Conservation (phyloP, 257 asterid genomes). For the Solanum medicagineum region DNA sequence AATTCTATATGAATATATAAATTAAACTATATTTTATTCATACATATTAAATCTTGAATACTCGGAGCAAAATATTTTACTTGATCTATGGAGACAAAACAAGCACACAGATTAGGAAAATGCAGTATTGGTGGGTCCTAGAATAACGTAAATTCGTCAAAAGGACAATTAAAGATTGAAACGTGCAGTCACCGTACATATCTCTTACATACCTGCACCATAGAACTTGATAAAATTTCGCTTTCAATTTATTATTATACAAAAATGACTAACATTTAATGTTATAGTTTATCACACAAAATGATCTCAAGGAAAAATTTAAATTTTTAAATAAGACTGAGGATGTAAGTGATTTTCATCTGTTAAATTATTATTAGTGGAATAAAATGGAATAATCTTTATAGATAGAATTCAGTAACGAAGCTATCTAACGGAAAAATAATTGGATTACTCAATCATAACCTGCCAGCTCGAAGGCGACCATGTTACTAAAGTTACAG, state of each 20-base stretch:
- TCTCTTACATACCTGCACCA: neutral
- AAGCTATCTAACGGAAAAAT: neutral
- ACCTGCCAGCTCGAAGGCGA: neutral
- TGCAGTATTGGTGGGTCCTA: neutral
- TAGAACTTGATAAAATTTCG: neutral
- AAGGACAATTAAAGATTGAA: neutral
- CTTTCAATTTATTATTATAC: too few relatives aligned
- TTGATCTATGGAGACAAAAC: too few relatives aligned
- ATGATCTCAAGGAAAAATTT: too few relatives aligned
- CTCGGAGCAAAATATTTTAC: too few relatives aligned
- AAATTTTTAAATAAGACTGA: too few relatives aligned
- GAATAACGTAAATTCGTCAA: neutral
- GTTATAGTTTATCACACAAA: neutral
- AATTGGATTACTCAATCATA: neutral
- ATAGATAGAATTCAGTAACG: neutral
- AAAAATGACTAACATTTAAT: too few relatives aligned
- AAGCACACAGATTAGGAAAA: too few relatives aligned
- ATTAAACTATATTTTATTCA: too few relatives aligned
- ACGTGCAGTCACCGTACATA: constrained; percentile 17
- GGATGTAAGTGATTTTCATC: too few relatives aligned
- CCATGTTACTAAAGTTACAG: too few relatives aligned
- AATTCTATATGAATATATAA: too few relatives aligned
- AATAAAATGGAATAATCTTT: neutral
- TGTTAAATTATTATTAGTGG: neutral
- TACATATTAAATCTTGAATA: too few relatives aligned